Evolutionary conservation across 164 flowering plant species (phyloP), one percentile per base, ranked within the genome.

Genomic region (Aristolochia fimbriata): DNA sequence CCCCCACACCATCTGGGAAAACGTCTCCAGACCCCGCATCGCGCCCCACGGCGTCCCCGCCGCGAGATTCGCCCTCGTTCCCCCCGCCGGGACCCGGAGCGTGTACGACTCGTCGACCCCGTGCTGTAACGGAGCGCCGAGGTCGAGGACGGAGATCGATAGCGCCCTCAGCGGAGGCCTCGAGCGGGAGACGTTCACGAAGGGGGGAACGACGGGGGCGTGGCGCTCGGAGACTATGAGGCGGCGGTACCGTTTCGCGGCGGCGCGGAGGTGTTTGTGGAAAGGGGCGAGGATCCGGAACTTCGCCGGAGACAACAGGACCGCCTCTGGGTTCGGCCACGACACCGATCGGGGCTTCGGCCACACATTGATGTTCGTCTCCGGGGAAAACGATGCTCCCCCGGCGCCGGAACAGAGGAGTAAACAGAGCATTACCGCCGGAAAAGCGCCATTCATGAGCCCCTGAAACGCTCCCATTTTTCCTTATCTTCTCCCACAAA

Each of bases 1-100:
- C 11, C 50, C 81, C 83, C 84, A 92, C 2, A 83, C 88, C 22
- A 92, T 70, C 72, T 92, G 98, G 1, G 96, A 87, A 69, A 92
- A 84, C 9, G 89, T 84, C 76, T 91, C 97, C 14, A 91, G 80
- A 8, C 97, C 97, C 43, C 96, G 57, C 86, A 91, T 87, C 15
- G 96, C 96, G 1, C 91, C 97, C 96, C 97, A 87, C 15, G 65
- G 74, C 5, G 93, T 87, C 37, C 6, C 64, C 0, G 96, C 86
- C 14, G 73, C 66, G n/a, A 91, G 59, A 43, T 51, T 53, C 17
- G 87, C 91, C 0, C 3, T 5, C 30, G 30, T 5, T 27, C 30
- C 69, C n/a, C 13, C 51, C 51, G 15, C 70, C 72, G 86, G 83
- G 70, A 87, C 65, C 17, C 54, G 37, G 47, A 87, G 83, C 17